Conservation (phyloP, 495 filamentous ascomycete genomes). For the Trichoderma asperelloides region DNA sequence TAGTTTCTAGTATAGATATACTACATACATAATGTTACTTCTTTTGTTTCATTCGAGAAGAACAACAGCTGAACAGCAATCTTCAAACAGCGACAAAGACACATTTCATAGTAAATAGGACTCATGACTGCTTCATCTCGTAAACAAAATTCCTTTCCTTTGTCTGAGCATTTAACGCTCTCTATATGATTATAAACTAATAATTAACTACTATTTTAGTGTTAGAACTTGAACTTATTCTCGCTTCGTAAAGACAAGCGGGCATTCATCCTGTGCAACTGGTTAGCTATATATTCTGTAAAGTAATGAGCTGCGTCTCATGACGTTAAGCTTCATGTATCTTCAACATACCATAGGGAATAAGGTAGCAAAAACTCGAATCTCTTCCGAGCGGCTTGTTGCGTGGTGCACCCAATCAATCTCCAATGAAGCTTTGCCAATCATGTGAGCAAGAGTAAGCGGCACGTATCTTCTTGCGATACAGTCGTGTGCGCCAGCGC, state of each 20-base stretch:
- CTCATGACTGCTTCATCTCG: no score
- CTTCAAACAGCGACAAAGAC: no score
- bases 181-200: no score
- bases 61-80: no score
- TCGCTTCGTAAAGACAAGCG: constrained; percentile 49
- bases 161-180: no score
- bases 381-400: constrained; percentile 76
- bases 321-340: background rate
- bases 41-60: no score
- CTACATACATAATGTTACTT: no score
- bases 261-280: constrained; percentile 50
- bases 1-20: no score
- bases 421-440: constrained; percentile 83
- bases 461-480: constrained; percentile 87
- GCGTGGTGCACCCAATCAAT: constrained; percentile 85
- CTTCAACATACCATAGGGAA: constrained; percentile 74
- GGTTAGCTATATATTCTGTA: background rate
- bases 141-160: no score
- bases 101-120: no score
- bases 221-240: background rate
- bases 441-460: constrained; percentile 77
- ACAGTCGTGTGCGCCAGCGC: constrained; percentile 93
- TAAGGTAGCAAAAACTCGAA: constrained; percentile 96
- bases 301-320: no score
- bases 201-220: no score